Conservation (phyloP, 352 stramenopile genomes). For the Phytopythium cucurbitacearum region DNA sequence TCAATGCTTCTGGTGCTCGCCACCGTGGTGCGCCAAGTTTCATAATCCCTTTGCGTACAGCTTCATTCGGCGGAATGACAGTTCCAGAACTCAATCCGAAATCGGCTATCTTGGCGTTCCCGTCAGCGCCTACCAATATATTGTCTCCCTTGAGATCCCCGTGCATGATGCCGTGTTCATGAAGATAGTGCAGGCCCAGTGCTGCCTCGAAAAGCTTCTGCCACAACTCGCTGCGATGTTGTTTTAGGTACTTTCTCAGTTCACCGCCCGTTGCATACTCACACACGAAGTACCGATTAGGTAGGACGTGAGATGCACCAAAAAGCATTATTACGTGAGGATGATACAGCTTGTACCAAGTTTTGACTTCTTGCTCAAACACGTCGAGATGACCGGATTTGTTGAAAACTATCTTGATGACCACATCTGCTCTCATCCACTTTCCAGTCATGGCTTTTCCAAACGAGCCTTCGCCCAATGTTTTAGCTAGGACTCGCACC, state of each 20-base stretch:
- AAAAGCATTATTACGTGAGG: background rate
- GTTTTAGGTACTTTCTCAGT: background rate
- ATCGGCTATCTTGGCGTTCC: background rate
- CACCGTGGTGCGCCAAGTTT: background rate
- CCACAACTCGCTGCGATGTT: background rate
- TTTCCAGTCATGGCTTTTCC: background rate
- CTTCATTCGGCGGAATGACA: background rate
- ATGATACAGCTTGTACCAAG: background rate
- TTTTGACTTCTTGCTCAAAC: conserved; percentile 1
- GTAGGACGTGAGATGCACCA: background rate
- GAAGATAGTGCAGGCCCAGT: background rate
- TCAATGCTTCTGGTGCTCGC: background rate
- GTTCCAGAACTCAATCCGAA: conserved; percentile 2
- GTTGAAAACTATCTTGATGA: background rate
- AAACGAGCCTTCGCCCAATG: conserved; percentile 1
- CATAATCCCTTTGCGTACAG: background rate
- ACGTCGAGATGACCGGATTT: conserved; percentile 1
- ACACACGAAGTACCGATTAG: conserved; percentile 1
- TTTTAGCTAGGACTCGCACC: background rate
- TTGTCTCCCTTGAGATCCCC: conserved; percentile 3
- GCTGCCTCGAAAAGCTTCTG: background rate
- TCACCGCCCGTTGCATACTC: conserved; percentile 1
- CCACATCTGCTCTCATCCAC: too few relatives aligned
- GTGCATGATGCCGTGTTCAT: conserved; percentile 1
- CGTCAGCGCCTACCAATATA: background rate